A percentile compares a stretch with the other conserved stretches of the same genome.
Evolutionary conservation across 805 yeast species (phyloP).

Genomic region (Teunomyces lycoperdinae): DNA sequence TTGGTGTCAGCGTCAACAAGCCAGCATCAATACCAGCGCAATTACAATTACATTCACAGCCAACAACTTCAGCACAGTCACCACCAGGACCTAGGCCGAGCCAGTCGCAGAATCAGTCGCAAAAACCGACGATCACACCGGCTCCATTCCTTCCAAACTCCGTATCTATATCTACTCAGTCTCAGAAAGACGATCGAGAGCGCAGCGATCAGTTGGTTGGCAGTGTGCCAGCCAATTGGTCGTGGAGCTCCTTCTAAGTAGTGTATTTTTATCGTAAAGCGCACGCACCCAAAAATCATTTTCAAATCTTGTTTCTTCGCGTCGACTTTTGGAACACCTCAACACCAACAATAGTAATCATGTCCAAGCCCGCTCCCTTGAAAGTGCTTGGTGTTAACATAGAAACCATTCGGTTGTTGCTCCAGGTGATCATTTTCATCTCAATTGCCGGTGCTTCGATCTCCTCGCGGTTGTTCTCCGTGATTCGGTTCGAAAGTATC

Average conservation of each 20-base stretch:
- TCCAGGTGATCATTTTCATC: constrained; percentile 66
- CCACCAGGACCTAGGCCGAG: background rate
- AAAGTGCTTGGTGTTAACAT: constrained; percentile 19
- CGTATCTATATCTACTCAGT: background rate
- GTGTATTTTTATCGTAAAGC: background rate
- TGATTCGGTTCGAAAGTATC: constrained; percentile 90
- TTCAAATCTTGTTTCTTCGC: background rate
- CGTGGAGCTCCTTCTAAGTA: constrained; percentile 68
- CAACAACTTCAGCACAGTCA: background rate
- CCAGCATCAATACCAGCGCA: background rate
- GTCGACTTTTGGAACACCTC: background rate
- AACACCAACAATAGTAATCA: background rate
- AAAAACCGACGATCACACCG: background rate
- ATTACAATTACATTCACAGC: background rate
- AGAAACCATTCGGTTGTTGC: constrained; percentile 41
- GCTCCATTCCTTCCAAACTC: background rate
- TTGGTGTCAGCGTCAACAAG: constrained; percentile 24
- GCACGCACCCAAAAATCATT: background rate
- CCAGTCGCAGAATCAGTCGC: background rate
- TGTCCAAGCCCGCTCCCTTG: constrained; percentile 7
- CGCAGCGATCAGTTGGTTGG: constrained; percentile 44
- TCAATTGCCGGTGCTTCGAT: constrained; percentile 89
- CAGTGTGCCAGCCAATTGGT: constrained; percentile 74
- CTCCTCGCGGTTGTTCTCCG: constrained; percentile 91
- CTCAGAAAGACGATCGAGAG: constrained; percentile 1